A percentile compares a stretch with the other conserved stretches of the same genome.
Evolutionary conservation across 768 basidiomycete species (phyloP).

Genomic region (Russula compacta): DNA sequence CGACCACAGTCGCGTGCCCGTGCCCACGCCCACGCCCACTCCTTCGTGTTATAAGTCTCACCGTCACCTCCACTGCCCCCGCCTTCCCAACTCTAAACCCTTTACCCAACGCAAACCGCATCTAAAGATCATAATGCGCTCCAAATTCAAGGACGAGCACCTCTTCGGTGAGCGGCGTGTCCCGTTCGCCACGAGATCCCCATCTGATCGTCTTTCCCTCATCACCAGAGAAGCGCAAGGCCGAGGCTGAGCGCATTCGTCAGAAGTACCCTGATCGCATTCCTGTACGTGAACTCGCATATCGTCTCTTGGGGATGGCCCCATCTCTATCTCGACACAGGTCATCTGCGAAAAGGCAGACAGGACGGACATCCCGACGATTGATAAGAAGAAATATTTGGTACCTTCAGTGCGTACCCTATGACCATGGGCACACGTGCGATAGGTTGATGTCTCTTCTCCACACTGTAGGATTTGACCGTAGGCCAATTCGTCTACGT

Average conservation of each 20-base stretch:
- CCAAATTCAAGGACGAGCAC: conserved; percentile 99
- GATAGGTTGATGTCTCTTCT: conserved; percentile 8
- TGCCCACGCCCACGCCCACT: background rate
- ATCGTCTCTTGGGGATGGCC: background rate
- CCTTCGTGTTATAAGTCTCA: conserved; percentile 13
- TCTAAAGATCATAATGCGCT: conserved; percentile 50
- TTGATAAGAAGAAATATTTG: conserved; percentile 99
- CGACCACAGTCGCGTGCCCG: background rate
- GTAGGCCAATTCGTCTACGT: conserved; percentile 99
- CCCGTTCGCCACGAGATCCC: conserved; percentile 24
- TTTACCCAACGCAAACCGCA: conserved; percentile 14
- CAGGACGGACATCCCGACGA: conserved; percentile 95
- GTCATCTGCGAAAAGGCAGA: conserved; percentile 99
- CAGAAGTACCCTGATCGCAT: conserved; percentile 99
- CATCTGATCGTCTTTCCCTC: conserved; percentile 28
- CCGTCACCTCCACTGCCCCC: background rate
- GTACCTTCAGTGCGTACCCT: conserved; percentile 75
- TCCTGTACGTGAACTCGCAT: conserved; percentile 55
- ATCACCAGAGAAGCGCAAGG: conserved; percentile 91
- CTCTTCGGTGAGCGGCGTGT: conserved; percentile 70
- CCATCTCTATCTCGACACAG: conserved; percentile 33
- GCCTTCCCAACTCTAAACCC: background rate
- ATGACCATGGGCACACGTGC: conserved; percentile 1
- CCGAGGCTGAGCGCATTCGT: conserved; percentile 94
- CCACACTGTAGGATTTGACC: conserved; percentile 71